Evolutionary conservation across 345 rosid genomes (phyloP), one percentile per base, ranked within the genome.

Genomic region (Raphanus raphanistrum): DNA sequence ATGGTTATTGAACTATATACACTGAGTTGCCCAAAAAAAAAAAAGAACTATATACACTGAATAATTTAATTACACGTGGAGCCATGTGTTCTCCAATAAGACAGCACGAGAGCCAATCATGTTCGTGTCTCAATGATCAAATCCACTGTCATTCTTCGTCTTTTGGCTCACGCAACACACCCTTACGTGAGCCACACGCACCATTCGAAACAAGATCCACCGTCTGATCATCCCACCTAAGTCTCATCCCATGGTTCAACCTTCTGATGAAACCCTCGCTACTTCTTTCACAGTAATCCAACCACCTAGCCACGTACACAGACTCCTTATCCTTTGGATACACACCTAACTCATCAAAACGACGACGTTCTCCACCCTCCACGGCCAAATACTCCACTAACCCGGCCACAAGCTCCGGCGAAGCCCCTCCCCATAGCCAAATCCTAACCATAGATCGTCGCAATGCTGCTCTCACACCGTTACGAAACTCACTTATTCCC

Each of bases 391-490:
- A 86, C 74, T 88, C 90, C 21, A 76, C 87, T 71, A 88, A 67
- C 7, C 90, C 90, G 17, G 84, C 85, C 0, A 87, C 25, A 54
- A 89, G 78, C 85, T 81, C 65, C 61, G 79, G 43, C 32, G 92
- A 83, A 64, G 86, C 88, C 21, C 71, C 76, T 58, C 81, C 83
- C 88, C 87, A 84, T 5, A 87, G 63, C 92, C 90, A 89, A 52
- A 88, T 76, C 4, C 82, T 74, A 4, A 87, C 88, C 86, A 86
- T 84, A 68, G 82, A 87, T 4, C 80, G 81, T 33, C 80, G 83
- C 10, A 88, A 59, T 15, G 84, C 79, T 0, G 82, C 75, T 4
- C 3, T 63, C 12, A 88, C 17, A 0, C 62, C 83, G 48, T 57
- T 36, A 5, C 77, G 43, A 35, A 67, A 58, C 15, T 78, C 74